Evolutionary conservation across 75 land plant species (phyloP).

Genomic region (Picea sitchensis): DNA sequence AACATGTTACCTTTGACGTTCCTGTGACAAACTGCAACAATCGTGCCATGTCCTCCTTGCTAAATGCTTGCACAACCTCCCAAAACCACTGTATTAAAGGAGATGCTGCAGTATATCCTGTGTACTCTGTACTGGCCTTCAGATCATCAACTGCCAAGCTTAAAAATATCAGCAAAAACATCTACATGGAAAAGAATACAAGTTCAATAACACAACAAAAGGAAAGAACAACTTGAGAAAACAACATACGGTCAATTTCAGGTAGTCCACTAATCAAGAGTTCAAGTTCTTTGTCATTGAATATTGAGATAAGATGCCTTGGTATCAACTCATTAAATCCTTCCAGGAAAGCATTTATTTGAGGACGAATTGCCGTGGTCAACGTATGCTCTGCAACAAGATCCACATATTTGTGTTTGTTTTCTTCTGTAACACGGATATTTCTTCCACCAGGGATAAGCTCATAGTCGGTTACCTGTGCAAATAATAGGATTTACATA

Average conservation of each 20-base stretch:
- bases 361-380: constrained; percentile 73
- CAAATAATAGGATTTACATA: neutral
- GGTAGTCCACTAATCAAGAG: constrained; percentile 82
- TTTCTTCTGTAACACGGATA: constrained; percentile 71
- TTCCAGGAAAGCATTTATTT: constrained; percentile 65
- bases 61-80: constrained; percentile 71
- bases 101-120: constrained; percentile 71
- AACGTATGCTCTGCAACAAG: constrained; percentile 66
- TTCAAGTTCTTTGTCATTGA: constrained; percentile 82
- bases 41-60: constrained; percentile 79
- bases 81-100: constrained; percentile 80
- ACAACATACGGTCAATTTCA: constrained; percentile 70
- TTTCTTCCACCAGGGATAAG: constrained; percentile 78
- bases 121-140: constrained; percentile 70
- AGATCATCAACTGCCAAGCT: constrained; percentile 64
- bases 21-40: constrained; percentile 82
- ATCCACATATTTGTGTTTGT: constrained; percentile 74
- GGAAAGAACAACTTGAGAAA: neutral
- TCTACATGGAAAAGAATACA: neutral
- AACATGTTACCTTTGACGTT: constrained; percentile 62
- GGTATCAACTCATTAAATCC: constrained; percentile 74
- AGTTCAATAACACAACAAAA: neutral
- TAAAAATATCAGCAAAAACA: neutral
- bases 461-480: constrained; percentile 73
- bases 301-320: constrained; percentile 62